phyloP scores from a whole-genome alignment of 352 stramenopile genomes.

The Phytophthora fragariae region DNA sequence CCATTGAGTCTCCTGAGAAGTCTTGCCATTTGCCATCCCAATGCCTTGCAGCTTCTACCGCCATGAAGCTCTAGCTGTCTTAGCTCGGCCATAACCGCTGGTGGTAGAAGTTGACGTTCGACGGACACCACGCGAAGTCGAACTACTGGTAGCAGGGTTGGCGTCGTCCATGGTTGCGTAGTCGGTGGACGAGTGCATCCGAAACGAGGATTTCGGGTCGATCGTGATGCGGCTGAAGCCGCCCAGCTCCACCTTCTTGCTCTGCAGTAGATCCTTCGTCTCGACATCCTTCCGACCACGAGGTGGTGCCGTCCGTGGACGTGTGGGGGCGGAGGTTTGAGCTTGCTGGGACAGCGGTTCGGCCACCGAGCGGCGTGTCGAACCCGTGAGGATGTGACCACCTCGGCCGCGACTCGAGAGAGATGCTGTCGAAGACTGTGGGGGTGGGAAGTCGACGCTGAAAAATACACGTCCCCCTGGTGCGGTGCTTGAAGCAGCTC shows the following conservation, averaged over 20 bases:
- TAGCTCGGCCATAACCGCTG: conserved; percentile 33
- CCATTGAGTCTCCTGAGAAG: conserved; percentile 22
- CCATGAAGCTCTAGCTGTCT: conserved; percentile 57
- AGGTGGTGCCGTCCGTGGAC: conserved; percentile 55
- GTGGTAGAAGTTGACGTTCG: conserved; percentile 23
- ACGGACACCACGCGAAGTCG: conserved; percentile 19
- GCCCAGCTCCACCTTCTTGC: conserved; percentile 47
- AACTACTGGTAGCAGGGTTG: conserved; percentile 3
- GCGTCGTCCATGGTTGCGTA: conserved; percentile 21
- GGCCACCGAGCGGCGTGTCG: conserved; percentile 25
- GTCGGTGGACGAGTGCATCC: conserved; percentile 48
- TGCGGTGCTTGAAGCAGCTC: conserved; percentile 23
- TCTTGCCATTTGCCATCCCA: conserved; percentile 7
- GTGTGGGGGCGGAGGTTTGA: conserved; percentile 17
- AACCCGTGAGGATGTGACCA: conserved; percentile 30
- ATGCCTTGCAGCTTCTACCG: conserved; percentile 36
- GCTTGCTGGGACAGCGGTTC: conserved; percentile 33
- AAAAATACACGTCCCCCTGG: conserved; percentile 39
- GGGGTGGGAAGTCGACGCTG: conserved; percentile 38
- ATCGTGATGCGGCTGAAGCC: conserved; percentile 33
- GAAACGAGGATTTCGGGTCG: conserved; percentile 36
- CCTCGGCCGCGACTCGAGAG: conserved; percentile 29
- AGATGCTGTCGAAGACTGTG: conserved; percentile 13
- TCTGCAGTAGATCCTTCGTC: conserved; percentile 50
- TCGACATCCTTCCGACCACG: conserved; percentile 53